Base-by-base conservation (phyloP, 2,329 filamentous ascomycete species). In the Epichloe scottii region DNA sequence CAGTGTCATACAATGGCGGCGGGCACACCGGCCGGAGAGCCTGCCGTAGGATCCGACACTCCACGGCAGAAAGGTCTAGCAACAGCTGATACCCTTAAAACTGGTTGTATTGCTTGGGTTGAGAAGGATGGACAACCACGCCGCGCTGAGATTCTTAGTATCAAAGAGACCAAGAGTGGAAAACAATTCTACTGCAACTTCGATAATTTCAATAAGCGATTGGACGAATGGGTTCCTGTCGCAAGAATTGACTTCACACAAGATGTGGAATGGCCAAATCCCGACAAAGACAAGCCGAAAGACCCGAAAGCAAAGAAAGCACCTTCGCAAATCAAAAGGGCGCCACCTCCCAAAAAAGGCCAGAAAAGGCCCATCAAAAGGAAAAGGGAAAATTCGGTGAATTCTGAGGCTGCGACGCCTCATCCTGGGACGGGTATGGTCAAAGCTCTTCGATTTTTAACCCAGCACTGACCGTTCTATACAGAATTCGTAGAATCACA, bases 171-270 rank as follows among this genome's bases (percentile, higher is more conserved):
- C 21, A 94, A 94, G 68, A 91, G 88, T 61, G 84, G 86, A 15
- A 85, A 88, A 39, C 86, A 87, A 51, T 96, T 91, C 64, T 96
- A 96, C 68, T 94, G 95, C 62, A 95, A 97, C 67, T 97, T 96
- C 66, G 89, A 95, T 63, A 94, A 95, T 62, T 97, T 96, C 79
- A 97, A 97, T 71, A 97, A 97, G 68, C 76, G 75, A 57, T 68
- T 80, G 12, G 73, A 79, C 71, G 93, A 98, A 74, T 98, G 93
- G 93, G 84, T 98, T 10, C 77, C 86, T 2, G 79, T 85, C 33
- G 76, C 80, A 37, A 81, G 93, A 37, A 88, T 98, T 58, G 89
- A 97, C 65, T 84, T 98, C 52, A 75, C 78, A 1, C 84, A 89
- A 58, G 90, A 96, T 60, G 93, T 98, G 50, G 93, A 98, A 70